Evolutionary conservation across 805 yeast species (phyloP), one percentile per base, ranked within the genome.

Genomic region (Kazachstania psychrophila): DNA sequence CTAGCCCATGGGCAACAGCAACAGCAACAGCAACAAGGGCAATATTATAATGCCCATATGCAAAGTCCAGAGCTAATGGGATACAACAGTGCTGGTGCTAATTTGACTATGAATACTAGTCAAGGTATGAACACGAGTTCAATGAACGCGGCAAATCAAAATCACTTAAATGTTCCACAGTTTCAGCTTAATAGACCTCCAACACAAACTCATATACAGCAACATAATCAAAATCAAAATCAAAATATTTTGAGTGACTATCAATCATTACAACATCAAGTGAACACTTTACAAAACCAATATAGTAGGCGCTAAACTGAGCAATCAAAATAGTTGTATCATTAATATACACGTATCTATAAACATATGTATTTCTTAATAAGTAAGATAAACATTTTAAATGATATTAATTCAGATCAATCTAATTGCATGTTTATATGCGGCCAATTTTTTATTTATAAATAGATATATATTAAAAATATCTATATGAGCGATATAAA

Each of bases 261-360:
- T 39, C 71, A 70, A 49, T 79, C 79, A 7, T 63, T 80, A 33
- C 85, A 79, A 48, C 78, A 69, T 25, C 87, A 80, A 54, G 85
- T 80, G 16, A 81, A 80, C 47, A 66, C 69, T 36, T 61, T 79
- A 25, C 60, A 61, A 27, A 52, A 48, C 25, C 33, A 41, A 3
- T 55, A 55, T 37, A 44, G 45, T 18, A 38, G 41, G 27, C 32
- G 38, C 11, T 36, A 20, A 19, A 12, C n/a, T n/a, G n/a, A n/a
- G n/a, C n/a, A n/a, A n/a, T n/a, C n/a, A n/a, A n/a, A n/a, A n/a
- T n/a, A n/a, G n/a, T n/a, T n/a, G n/a, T n/a, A n/a, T n/a, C n/a
- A n/a, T n/a, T n/a, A n/a, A 12, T 15, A 20, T 25, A 10, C 12
- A 16, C 19, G 12, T 33, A 20, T 23, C 6, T 14, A 18, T 8